A percentile compares a stretch with the other conserved stretches of the same genome.
Evolutionary conservation across 805 yeast genomes (phyloP).

Genomic region (Candida sphagnicola): DNA sequence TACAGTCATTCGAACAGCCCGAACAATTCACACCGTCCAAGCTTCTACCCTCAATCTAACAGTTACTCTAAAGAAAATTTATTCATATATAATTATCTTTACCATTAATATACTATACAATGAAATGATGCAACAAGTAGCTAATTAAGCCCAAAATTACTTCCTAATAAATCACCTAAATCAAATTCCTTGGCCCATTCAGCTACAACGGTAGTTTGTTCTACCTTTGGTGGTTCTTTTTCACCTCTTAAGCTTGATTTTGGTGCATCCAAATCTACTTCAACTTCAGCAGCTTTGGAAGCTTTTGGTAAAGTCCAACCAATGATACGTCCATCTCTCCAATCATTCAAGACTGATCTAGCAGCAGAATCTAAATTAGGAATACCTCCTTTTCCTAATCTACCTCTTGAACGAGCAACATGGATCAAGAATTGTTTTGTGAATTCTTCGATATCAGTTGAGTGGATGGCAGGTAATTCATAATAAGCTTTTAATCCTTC

Average conservation of each 20-base stretch:
- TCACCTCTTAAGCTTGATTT: conserved; percentile 39
- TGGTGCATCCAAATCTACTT: conserved; percentile 27
- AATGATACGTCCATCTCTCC: conserved; percentile 93
- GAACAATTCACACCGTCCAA: no score
- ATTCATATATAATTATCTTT: background rate
- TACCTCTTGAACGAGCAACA: conserved; percentile 88
- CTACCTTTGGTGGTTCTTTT: conserved; percentile 46
- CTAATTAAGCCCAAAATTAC: conserved; percentile 32
- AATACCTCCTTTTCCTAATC: conserved; percentile 88
- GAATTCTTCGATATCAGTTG: conserved; percentile 67
- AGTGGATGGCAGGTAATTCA: conserved; percentile 75
- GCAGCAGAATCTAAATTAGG: conserved; percentile 90
- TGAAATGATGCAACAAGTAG: background rate
- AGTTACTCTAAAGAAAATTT: background rate
- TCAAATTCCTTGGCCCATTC: conserved; percentile 95
- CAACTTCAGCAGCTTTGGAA: conserved; percentile 36
- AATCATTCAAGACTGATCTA: conserved; percentile 75
- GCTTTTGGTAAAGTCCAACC: conserved; percentile 83
- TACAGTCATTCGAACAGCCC: no score
- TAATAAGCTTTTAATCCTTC: conserved; percentile 71
- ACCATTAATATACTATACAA: background rate
- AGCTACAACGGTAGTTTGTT: conserved; percentile 75
- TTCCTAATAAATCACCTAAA: conserved; percentile 71
- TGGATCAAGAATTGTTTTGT: conserved; percentile 86
- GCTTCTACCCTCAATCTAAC: no score